A percentile compares a stretch with the other conserved stretches of the same genome.
These are phyloP conservation scores for Ustilago nuda DNA, from an alignment of 1,284 basidiomycete genomes.

Conservation along the genomic window DNA sequence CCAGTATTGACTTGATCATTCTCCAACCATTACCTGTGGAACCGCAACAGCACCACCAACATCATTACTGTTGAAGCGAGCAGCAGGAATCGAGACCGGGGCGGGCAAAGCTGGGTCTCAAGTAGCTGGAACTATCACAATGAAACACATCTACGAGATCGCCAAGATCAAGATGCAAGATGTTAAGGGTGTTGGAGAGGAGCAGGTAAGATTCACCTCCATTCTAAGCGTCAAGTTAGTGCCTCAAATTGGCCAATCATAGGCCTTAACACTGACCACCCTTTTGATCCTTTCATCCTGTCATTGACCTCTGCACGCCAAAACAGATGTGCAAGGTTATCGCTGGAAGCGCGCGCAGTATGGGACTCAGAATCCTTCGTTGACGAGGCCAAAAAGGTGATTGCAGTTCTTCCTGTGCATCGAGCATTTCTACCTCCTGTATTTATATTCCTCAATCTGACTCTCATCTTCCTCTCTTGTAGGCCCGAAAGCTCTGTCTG, in stretches of 20 bases:
- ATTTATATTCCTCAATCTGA: conserved; percentile 24
- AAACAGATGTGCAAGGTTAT: conserved; percentile 61
- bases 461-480: background rate
- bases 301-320: background rate
- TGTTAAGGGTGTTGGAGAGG: conserved; percentile 57
- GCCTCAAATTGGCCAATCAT: background rate
- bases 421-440: conserved; percentile 14
- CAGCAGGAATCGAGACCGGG: conserved; percentile 90
- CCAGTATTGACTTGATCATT: background rate
- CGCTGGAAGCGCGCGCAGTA: conserved; percentile 55
- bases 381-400: background rate
- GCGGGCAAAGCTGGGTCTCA: conserved; percentile 75
- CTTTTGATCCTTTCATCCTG: background rate
- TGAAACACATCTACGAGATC: conserved; percentile 99
- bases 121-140: conserved; percentile 83
- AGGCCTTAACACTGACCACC: background rate
- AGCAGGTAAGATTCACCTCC: conserved; percentile 46
- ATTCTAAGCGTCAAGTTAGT: background rate
- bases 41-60: conserved; percentile 81
- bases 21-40: background rate
- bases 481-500: background rate
- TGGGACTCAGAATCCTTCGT: conserved; percentile 59
- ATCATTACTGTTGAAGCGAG: conserved; percentile 89
- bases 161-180: conserved; percentile 95
- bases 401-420: background rate